Evolutionary conservation across 139 green algal species (phyloP).

Genomic region (Tetratostichococcus sp.): DNA sequence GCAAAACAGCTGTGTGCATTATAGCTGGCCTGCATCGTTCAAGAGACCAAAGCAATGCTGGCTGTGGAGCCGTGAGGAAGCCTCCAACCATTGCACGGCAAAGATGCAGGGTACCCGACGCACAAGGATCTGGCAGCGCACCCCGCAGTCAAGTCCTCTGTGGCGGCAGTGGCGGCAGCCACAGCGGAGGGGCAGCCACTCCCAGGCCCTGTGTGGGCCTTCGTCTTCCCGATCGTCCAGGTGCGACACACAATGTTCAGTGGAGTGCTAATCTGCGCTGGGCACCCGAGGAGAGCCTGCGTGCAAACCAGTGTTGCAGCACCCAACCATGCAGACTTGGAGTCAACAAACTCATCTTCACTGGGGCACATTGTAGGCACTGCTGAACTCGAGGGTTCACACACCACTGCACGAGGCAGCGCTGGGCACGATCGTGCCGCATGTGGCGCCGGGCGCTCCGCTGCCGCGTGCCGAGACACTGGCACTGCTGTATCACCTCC

Average conservation of each 20-base stretch:
- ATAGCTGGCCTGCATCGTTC: no score
- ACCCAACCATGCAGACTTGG: no score
- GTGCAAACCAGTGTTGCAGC: no score
- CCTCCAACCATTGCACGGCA: no score
- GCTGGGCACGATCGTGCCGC: conserved; percentile 55
- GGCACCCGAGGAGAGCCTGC: no score
- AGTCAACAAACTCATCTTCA: no score
- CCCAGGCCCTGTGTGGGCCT: conserved; percentile 53
- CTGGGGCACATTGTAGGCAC: not conserved
- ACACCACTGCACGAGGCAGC: conserved; percentile 74
- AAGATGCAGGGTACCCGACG: not conserved
- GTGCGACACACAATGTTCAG: conserved; percentile 16
- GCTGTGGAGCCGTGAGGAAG: no score
- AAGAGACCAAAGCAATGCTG: no score
- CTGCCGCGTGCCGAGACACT: conserved; percentile 50
- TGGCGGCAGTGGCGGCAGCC: conserved; percentile 37
- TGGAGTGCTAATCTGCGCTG: no score
- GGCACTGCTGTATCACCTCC: conserved; percentile 67
- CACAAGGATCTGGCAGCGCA: conserved; percentile 25
- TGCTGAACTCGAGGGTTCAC: conserved; percentile 50
- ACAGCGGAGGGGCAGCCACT: conserved; percentile 33
- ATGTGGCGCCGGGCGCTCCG: conserved; percentile 32
- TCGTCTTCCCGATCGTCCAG: conserved; percentile 73
- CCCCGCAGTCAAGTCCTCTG: conserved; percentile 28
- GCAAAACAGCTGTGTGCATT: no score